Conservation (phyloP, 306 rosid genomes). For the Prunus armeniaca region DNA sequence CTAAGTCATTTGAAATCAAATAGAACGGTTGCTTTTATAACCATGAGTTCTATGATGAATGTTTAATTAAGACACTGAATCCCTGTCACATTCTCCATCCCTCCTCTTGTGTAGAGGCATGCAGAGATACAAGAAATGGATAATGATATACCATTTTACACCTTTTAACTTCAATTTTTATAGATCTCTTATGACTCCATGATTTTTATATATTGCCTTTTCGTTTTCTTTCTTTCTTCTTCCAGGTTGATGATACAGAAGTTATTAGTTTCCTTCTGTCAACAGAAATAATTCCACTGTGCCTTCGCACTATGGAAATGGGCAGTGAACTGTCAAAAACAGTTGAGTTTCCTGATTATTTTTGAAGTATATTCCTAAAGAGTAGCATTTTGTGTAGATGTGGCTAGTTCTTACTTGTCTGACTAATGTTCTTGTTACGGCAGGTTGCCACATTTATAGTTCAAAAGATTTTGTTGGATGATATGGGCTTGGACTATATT, state of each 20-base stretch:
- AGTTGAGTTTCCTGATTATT: conserved; percentile 51
- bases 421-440: conserved; percentile 25
- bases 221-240: background rate
- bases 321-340: conserved; percentile 84
- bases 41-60: background rate
- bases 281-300: conserved; percentile 74
- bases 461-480: conserved; percentile 73
- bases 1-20: background rate
- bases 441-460: conserved; percentile 88
- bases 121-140: background rate
- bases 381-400: background rate
- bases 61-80: background rate
- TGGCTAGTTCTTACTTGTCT: conserved; percentile 22
- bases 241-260: conserved; percentile 76
- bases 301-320: conserved; percentile 92
- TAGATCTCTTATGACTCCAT: background rate
- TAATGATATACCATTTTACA: background rate
- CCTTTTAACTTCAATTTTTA: background rate
- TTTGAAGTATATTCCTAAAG: background rate
- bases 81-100: background rate
- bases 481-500: conserved; percentile 77
- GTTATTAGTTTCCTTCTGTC: conserved; percentile 80
- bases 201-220: conserved; percentile 7
- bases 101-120: background rate
- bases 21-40: background rate